phyloP scores from a whole-genome alignment of 768 basidiomycete species.

The Termitomyces titanicus region DNA sequence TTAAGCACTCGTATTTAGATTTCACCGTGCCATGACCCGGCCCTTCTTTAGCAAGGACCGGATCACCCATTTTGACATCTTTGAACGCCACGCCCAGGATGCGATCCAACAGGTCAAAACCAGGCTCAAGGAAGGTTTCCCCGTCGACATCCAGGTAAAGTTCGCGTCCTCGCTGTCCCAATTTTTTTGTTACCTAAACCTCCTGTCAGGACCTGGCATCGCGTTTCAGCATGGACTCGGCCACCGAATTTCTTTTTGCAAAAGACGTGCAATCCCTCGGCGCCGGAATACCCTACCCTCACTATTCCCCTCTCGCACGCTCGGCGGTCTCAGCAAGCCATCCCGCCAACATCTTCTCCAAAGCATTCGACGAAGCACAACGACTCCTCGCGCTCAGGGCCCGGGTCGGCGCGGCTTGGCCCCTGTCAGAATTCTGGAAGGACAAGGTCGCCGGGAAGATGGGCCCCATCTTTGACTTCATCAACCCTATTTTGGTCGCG shows the following conservation, averaged over 20 bases:
- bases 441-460: conserved; percentile 44
- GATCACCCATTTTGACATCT: conserved; percentile 61
- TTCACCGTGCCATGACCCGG: conserved; percentile 65
- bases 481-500: conserved; percentile 49
- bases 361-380: conserved; percentile 48
- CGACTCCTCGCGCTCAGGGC: conserved; percentile 30
- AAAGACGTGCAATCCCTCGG: conserved; percentile 46
- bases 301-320: conserved; percentile 22
- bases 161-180: no score
- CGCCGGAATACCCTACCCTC: conserved; percentile 48
- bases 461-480: conserved; percentile 45
- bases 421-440: conserved; percentile 47
- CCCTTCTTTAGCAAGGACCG: conserved; percentile 67
- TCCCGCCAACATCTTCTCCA: conserved; percentile 40
- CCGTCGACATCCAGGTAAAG: conserved; percentile 59
- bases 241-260: conserved; percentile 59
- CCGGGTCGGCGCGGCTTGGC: conserved; percentile 40
- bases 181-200: not conserved
- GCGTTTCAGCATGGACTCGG: conserved; percentile 61
- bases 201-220: conserved; percentile 34
- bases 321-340: conserved; percentile 24
- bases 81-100: conserved; percentile 50
- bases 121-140: conserved; percentile 41
- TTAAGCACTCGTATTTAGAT: conserved; percentile 27
- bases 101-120: conserved; percentile 40